These are phyloP conservation scores for Pisolithus orientalis DNA, from an alignment of 768 basidiomycete species.

Conservation along the genomic window DNA sequence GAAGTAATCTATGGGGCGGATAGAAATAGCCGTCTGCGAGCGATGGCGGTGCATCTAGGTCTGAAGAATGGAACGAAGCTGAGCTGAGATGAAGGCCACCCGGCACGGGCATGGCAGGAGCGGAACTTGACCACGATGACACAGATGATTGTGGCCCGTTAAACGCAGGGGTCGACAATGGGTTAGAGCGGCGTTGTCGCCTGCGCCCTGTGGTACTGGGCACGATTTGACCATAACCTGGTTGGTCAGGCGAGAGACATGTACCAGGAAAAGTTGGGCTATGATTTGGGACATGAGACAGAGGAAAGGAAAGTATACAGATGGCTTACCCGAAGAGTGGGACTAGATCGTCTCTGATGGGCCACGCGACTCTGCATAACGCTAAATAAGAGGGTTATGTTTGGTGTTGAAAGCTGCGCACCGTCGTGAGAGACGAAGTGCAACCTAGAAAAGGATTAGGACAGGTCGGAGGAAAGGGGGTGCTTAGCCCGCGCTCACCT, in stretches of 20 bases:
- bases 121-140: constrained; percentile 45
- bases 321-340: constrained; percentile 76
- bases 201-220: constrained; percentile 54
- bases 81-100: constrained; percentile 12
- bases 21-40: constrained; percentile 24
- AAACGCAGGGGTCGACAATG: constrained; percentile 28
- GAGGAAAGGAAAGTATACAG: neutral
- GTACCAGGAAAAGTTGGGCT: constrained; percentile 82
- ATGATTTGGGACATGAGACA: constrained; percentile 6
- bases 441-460: constrained; percentile 45
- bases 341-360: constrained; percentile 77
- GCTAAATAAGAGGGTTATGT: constrained; percentile 8
- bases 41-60: constrained; percentile 18
- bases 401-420: constrained; percentile 31
- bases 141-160: constrained; percentile 26
- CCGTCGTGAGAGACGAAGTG: constrained; percentile 74
- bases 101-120: constrained; percentile 28
- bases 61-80: constrained; percentile 17
- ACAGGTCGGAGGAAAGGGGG: constrained; percentile 5
- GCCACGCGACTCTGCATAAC: constrained; percentile 70
- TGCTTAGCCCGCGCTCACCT: constrained; percentile 39
- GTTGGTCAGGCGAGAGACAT: constrained; percentile 79
- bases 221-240: constrained; percentile 83
- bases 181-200: constrained; percentile 49
- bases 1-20: constrained; percentile 22